Evolutionary conservation across 1,139 yeast genomes (phyloP).

Genomic region (Taphrina confusa): DNA sequence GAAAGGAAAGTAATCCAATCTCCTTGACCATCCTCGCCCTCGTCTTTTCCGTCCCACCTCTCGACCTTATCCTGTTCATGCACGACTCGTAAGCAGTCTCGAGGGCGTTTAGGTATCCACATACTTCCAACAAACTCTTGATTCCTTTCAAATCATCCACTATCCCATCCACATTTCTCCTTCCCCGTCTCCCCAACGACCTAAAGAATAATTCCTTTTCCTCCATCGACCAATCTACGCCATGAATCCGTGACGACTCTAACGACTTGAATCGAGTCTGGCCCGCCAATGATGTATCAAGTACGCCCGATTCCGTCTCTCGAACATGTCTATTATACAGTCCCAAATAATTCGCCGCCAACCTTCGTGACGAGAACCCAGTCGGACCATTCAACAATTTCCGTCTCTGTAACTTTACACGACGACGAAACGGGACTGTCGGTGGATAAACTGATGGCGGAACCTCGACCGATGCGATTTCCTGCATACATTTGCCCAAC

Average conservation of each 20-base stretch:
- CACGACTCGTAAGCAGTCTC: conserved; percentile 5
- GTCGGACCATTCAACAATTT: not conserved
- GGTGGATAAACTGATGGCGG: too few relatives aligned
- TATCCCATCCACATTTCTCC: conserved; percentile 3
- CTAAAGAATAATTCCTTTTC: conserved; percentile 27
- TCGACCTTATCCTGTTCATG: conserved; percentile 6
- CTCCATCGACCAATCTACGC: conserved; percentile 14
- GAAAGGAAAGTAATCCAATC: not conserved
- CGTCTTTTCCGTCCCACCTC: conserved; percentile 18
- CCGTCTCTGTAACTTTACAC: not conserved
- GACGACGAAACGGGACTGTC: conserved; percentile 3
- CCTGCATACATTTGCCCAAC: not conserved
- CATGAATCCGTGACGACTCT: conserved; percentile 1
- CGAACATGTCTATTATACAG: conserved; percentile 5
- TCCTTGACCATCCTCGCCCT: conserved; percentile 8
- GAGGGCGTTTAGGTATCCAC: conserved; percentile 24
- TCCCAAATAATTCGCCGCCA: conserved; percentile 2
- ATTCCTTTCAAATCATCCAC: conserved; percentile 16
- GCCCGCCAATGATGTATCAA: not conserved
- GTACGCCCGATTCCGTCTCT: not conserved
- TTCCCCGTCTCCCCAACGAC: conserved; percentile 22
- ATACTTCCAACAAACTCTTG: conserved; percentile 27
- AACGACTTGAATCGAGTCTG: not conserved
- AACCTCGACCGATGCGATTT: not conserved
- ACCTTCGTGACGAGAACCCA: not conserved